Evolutionary conservation across 352 stramenopile genomes (phyloP), one percentile per base, ranked within the genome.

Genomic region (Pythium phragmiticola): DNA sequence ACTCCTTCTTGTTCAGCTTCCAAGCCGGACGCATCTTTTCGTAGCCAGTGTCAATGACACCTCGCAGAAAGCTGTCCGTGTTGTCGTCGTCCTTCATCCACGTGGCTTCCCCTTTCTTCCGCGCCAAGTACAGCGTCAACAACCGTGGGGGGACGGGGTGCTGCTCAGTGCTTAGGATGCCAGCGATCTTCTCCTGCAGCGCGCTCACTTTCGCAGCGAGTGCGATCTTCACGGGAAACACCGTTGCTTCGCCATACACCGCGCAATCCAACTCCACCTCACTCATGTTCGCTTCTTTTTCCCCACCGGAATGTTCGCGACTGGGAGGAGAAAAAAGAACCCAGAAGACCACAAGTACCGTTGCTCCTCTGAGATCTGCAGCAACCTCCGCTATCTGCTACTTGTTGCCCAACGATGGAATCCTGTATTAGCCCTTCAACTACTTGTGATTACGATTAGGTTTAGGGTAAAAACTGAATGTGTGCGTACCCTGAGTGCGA

Each of bases 71-170:
- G 34, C 12, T 45, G 14, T 57, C 17, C 57, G 57, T 17, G 39
- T 47, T 56, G 30, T 46, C 6, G 33, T 55, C 46, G 30, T 55
- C 57, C 45, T 5, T 28, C 57, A 64, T 13, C 57, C 57, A 64
- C 57, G 19, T 49, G 57, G 7, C 33, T 55, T 55, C 56, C 39
- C 21, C 43, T 12, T 55, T 55, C 43, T 56, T 55, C 47, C 57
- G 45, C 57, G 57, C 57, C 57, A 64, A 64, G 45, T 49, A 57
- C 23, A 64, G 47, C 57, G 43, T 64, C 57, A 64, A 64, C 46
- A 37, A 16, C 4, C 45, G 3, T 64, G 57, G 11, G 47, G 14
- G 6, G 47, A 64, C 30, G 8, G 28, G 3, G 12, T 57, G 46
- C n/a, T 19, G 43, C 43, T 50, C 21, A 12, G 39, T 45, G 46